phyloP scores from a whole-genome alignment of 1,284 basidiomycete species.

The Cutaneotrichosporon curvatum region DNA sequence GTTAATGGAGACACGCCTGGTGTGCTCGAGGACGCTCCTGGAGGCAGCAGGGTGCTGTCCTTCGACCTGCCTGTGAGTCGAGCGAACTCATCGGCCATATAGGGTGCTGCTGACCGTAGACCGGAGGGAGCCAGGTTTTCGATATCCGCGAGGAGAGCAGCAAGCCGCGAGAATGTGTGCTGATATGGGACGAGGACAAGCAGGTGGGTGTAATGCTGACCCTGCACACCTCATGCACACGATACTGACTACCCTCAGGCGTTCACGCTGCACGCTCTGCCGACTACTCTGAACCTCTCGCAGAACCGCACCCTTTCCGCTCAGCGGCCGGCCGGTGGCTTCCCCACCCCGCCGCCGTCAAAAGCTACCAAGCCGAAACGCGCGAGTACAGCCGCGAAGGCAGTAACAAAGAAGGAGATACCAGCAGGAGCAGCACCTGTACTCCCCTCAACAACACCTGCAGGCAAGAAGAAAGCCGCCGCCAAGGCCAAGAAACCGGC shows the following conservation, averaged over 20 bases:
- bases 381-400: neutral
- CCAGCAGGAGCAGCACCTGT: too few relatives aligned
- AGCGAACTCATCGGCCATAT: neutral
- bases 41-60: slow-evolving; percentile 2
- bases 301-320: slow-evolving; percentile 26
- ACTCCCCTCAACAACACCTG: too few relatives aligned
- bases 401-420: slow-evolving; percentile 2
- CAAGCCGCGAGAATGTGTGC: slow-evolving; percentile 37
- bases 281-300: slow-evolving; percentile 29
- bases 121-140: slow-evolving; percentile 31
- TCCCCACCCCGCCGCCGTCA: neutral
- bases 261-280: slow-evolving; percentile 27
- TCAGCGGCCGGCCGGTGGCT: slow-evolving; percentile 3
- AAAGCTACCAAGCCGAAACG: slow-evolving; percentile 1
- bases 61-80: slow-evolving; percentile 4
- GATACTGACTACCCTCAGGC: slow-evolving; percentile 12
- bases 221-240: neutral
- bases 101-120: slow-evolving; percentile 6
- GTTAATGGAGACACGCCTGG: slow-evolving; percentile 25
- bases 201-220: slow-evolving; percentile 25
- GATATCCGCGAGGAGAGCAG: slow-evolving; percentile 32
- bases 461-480: too few relatives aligned
- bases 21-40: slow-evolving; percentile 14
- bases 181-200: slow-evolving; percentile 29
- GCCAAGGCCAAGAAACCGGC: slow-evolving; percentile 5